These are phyloP conservation scores for Saturnispora quitensis DNA, from an alignment of 805 yeast species.

Conservation along the genomic window DNA sequence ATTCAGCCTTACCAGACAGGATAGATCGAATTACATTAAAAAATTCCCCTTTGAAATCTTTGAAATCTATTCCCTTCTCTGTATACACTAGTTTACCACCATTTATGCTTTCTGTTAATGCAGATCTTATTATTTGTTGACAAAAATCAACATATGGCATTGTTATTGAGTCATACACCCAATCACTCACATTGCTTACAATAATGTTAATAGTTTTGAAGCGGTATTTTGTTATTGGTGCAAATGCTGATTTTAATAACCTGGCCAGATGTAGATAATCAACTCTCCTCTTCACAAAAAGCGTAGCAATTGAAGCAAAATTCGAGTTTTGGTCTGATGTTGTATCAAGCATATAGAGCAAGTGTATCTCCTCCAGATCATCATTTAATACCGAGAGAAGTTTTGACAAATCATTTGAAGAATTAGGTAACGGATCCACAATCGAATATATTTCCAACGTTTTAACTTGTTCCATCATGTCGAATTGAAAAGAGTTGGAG, in stretches of 20 bases:
- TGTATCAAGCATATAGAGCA: neutral
- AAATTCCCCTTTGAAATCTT: neutral
- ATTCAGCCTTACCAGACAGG: neutral
- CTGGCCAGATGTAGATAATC: neutral
- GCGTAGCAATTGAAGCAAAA: neutral
- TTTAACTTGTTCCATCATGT: neutral
- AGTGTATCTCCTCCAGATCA: neutral
- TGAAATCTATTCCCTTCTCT: neutral
- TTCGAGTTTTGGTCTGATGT: neutral
- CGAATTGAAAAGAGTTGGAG: neutral
- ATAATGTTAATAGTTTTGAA: constrained; percentile 9
- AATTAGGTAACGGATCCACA: neutral
- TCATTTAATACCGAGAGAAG: neutral
- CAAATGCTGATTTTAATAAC: neutral
- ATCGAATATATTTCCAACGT: constrained; percentile 7
- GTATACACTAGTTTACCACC: neutral
- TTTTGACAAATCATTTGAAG: neutral
- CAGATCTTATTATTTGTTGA: constrained; percentile 20
- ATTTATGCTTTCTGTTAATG: constrained; percentile 7
- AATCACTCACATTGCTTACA: constrained; percentile 7
- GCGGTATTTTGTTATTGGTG: neutral
- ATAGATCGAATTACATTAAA: neutral
- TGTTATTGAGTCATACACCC: constrained; percentile 15
- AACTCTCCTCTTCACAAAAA: neutral
- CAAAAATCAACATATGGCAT: constrained; percentile 17